Percentiles rank a stretch among this genome's conserved stretches.
phyloP scores from a whole-genome alignment of 495 filamentous ascomycete genomes.

The Hypoxylon intermedium region DNA sequence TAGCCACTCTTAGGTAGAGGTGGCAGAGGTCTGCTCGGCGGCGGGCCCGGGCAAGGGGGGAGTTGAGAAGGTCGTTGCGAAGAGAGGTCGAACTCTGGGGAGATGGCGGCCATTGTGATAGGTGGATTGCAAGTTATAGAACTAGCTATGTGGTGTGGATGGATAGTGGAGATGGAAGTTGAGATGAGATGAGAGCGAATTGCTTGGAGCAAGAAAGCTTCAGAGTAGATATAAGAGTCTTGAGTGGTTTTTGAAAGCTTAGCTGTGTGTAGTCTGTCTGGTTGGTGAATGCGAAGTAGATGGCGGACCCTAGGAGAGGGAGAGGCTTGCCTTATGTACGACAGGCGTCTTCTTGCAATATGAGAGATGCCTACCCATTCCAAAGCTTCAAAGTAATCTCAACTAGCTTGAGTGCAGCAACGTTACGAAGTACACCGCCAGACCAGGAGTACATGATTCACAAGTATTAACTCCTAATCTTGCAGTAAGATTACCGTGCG shows the following conservation, averaged over 20 bases:
- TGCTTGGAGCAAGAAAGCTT: conserved; percentile 15
- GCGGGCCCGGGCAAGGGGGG: conserved; percentile 85
- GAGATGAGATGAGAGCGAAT: not conserved
- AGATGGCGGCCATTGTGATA: conserved; percentile 65
- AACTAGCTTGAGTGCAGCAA: conserved; percentile 12
- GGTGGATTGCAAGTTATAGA: conserved; percentile 22
- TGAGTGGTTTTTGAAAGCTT: not conserved
- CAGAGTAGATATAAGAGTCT: conserved; percentile 3
- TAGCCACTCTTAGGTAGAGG: conserved; percentile 76
- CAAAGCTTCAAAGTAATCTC: conserved; percentile 31
- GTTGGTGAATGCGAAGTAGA: conserved; percentile 31
- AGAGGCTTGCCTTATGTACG: conserved; percentile 55
- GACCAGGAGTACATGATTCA: conserved; percentile 19
- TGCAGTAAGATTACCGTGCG: conserved; percentile 31
- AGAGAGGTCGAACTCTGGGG: conserved; percentile 42
- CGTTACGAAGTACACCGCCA: conserved; percentile 32
- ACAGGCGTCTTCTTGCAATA: conserved; percentile 15
- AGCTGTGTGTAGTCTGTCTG: conserved; percentile 20
- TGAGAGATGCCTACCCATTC: conserved; percentile 29
- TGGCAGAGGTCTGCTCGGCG: conserved; percentile 82
- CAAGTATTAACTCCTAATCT: conserved; percentile 33
- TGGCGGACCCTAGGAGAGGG: conserved; percentile 41
- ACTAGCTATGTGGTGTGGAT: conserved; percentile 22
- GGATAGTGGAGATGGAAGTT: conserved; percentile 20
- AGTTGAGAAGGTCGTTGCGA: conserved; percentile 71